Conservation (phyloP, 768 basidiomycete genomes). For the Calocybe gangraenosa region DNA sequence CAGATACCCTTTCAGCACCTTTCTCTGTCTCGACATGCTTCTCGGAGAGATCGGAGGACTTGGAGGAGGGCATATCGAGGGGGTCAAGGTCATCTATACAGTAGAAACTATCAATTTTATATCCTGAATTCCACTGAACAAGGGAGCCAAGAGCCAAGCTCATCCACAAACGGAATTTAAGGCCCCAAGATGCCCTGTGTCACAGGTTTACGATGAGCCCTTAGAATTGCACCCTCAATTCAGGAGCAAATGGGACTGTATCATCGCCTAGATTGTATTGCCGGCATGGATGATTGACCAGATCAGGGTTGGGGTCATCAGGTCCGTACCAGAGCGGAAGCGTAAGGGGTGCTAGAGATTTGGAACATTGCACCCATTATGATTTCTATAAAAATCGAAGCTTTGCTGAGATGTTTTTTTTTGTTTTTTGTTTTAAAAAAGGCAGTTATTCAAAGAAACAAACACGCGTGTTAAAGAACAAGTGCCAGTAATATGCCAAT, state of each 20-base stretch:
- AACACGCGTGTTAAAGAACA: too few relatives aligned
- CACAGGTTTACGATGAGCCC: constrained; percentile 3
- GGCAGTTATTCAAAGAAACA: too few relatives aligned
- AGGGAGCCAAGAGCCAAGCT: constrained; percentile 9
- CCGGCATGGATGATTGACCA: too few relatives aligned
- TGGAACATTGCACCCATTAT: too few relatives aligned
- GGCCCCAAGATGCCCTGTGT: constrained; percentile 1
- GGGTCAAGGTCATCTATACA: neutral
- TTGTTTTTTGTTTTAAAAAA: too few relatives aligned
- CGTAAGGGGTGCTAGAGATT: neutral
- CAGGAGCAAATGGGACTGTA: too few relatives aligned
- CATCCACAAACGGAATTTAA: constrained; percentile 5
- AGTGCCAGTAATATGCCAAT: too few relatives aligned
- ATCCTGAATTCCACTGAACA: neutral
- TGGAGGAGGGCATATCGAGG: constrained; percentile 14
- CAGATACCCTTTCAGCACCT: constrained; percentile 5
- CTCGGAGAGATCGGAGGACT: constrained; percentile 20
- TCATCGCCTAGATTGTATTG: too few relatives aligned
- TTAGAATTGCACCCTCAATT: constrained; percentile 1
- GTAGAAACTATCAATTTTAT: constrained; percentile 6
- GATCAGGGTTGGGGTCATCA: constrained; percentile 3
- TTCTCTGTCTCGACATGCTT: constrained; percentile 19
- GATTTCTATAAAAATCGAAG: too few relatives aligned
- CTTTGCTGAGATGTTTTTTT: too few relatives aligned
- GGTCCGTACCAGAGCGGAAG: neutral